Conservation (phyloP, 2,329 filamentous ascomycete species). For the Mollisiaceae sp. region DNA sequence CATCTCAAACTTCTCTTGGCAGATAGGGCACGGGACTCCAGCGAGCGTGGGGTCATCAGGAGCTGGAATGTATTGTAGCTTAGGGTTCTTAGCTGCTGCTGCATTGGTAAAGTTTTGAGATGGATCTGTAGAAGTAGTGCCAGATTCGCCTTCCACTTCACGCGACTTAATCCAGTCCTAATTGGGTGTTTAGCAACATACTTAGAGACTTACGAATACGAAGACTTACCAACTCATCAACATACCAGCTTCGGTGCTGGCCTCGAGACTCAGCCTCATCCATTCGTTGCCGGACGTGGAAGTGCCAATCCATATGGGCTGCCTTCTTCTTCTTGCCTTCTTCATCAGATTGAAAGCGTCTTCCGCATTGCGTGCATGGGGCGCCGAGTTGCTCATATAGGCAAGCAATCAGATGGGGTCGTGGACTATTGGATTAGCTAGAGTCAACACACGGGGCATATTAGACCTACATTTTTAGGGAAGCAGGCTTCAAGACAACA, state of each 20-base stretch:
- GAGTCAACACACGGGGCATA: neutral
- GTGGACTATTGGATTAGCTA: conserved; percentile 58
- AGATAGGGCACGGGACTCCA: conserved; percentile 87
- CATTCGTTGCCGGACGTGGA: conserved; percentile 88
- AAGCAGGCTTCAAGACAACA: conserved; percentile 66
- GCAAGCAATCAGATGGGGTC: conserved; percentile 72
- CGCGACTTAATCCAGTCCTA: conserved; percentile 90
- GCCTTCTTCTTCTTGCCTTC: conserved; percentile 86
- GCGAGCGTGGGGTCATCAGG: conserved; percentile 77
- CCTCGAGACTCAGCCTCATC: conserved; percentile 84
- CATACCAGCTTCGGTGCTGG: conserved; percentile 93
- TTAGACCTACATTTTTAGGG: conserved; percentile 72
- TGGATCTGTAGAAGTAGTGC: conserved; percentile 47
- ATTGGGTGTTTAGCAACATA: conserved; percentile 34
- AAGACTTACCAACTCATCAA: conserved; percentile 77
- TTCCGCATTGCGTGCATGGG: conserved; percentile 89
- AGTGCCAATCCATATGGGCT: conserved; percentile 97
- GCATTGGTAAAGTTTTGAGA: conserved; percentile 45
- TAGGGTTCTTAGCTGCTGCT: conserved; percentile 50
- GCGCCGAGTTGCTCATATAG: conserved; percentile 85
- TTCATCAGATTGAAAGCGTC: conserved; percentile 79
- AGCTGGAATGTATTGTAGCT: conserved; percentile 77
- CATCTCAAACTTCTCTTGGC: conserved; percentile 92
- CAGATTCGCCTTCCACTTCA: conserved; percentile 72
- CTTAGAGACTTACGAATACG: neutral